Evolutionary conservation across 2,329 filamentous ascomycete species (phyloP).

Genomic region (Falciphora oryzae): DNA sequence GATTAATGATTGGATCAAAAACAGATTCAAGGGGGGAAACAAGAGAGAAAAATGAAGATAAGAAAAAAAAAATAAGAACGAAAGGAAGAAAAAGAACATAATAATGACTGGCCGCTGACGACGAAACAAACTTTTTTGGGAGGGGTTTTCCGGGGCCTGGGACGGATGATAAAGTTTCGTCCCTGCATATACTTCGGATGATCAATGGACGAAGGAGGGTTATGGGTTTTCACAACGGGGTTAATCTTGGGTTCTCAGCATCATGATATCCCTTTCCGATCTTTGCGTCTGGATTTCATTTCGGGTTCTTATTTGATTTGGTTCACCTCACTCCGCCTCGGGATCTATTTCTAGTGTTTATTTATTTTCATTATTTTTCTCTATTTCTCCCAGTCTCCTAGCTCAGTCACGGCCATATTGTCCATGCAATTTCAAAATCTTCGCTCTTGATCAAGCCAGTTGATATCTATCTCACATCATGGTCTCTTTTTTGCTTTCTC

Average conservation of each 20-base stretch:
- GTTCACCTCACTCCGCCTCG: neutral
- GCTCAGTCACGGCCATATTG: neutral
- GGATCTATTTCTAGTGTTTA: neutral
- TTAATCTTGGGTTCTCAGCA: slow-evolving; percentile 21
- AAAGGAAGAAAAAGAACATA: neutral
- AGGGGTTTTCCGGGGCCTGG: neutral
- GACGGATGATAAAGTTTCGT: neutral
- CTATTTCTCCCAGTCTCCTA: neutral
- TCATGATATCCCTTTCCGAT: neutral
- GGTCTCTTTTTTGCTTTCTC: no score
- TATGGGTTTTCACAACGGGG: slow-evolving; percentile 9
- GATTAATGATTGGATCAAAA: neutral
- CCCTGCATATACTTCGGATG: neutral
- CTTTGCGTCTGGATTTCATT: neutral
- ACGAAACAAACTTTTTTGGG: neutral
- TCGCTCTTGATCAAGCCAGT: neutral
- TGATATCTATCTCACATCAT: no score
- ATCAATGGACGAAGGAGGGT: neutral
- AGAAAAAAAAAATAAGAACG: neutral
- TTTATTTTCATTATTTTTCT: neutral
- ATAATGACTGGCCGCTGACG: neutral
- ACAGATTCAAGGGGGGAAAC: neutral
- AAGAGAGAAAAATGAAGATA: neutral
- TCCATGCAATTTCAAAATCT: neutral
- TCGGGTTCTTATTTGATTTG: neutral